Base-by-base conservation (phyloP, 2,329 filamentous ascomycete species). In the Neofusicoccum cordaticola region DNA sequence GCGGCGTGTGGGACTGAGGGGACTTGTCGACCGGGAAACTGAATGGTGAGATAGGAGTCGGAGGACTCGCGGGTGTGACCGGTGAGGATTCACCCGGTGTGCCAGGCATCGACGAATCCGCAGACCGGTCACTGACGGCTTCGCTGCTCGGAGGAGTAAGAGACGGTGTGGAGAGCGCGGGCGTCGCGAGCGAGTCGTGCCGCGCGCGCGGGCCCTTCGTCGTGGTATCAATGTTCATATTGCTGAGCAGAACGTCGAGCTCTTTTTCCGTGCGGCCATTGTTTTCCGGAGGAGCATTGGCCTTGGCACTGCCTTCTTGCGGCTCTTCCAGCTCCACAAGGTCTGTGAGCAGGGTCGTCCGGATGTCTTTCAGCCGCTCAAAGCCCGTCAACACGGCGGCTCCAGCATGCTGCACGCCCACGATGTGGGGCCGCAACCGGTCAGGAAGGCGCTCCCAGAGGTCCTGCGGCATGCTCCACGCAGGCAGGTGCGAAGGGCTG, bases 381-480 rank as follows among this genome's bases (percentile, higher is more conserved):
- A 79, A 69, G 66, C 78, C 73, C 53, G 80, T 82, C 67, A 75
- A 72, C 39, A 82, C 76, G 42, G 80, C 80, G 17, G 81, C 81
- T 47, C 78, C 80, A 58, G 79, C 75, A 53, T 77, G 76, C 67
- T 78, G 75, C 69, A 82, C 75, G 37, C 75, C 71, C 4, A 74
- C 70, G 35, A 80, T 65, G 39, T 68, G 69, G 12, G 71, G 67
- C 57, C 73, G 69, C 13, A 82, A 69, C 15, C 72, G 66, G 1
- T 65, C 42, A 4, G 80, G 78, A 11, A 83, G 73, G 35, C 68
- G 70, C 34, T 72, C 66, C 71, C 75, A 74, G 31, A 81, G 70
- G 12, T 74, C 69, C 31, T 76, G 67, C 0, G 79, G 73, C 56
- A 80, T 71, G 52, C 72, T 70, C 77, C 78, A 82, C 9, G 70